phyloP scores from a whole-genome alignment of 208 protist genomes.

The Trypanosoma brucei region DNA sequence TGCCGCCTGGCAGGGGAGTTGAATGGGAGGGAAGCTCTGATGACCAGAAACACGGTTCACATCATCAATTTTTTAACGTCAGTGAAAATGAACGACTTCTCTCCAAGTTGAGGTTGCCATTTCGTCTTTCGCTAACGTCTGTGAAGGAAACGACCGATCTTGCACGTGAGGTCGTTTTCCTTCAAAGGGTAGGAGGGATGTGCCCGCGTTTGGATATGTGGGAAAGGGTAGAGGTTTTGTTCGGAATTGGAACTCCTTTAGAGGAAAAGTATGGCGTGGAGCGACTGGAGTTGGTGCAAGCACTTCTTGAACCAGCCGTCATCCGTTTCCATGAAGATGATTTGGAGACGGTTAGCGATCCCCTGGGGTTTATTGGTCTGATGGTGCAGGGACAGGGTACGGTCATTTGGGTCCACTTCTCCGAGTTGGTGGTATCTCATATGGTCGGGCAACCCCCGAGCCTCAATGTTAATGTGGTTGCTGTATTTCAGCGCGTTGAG shows the following conservation, averaged over 20 bases:
- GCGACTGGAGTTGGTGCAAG: conserved; percentile 8
- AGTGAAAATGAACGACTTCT: conserved; percentile 13
- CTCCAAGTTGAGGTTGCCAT: conserved; percentile 8
- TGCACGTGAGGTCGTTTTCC: conserved; percentile 6
- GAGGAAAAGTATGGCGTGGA: conserved; percentile 13
- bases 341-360: not conserved
- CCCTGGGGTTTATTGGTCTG: conserved; percentile 9
- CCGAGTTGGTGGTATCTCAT: conserved; percentile 6
- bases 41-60: not conserved
- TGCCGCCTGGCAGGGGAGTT: too few species aligned
- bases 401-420: not conserved
- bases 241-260: not conserved
- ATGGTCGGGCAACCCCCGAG: not conserved
- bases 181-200: conserved; percentile 5
- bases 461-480: conserved; percentile 3
- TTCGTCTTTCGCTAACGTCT: conserved; percentile 9
- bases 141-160: not conserved
- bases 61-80: not conserved
- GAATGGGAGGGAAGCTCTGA: too few species aligned
- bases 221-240: conserved; percentile 7
- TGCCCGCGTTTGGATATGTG: conserved; percentile 6
- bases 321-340: not conserved
- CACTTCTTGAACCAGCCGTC: not conserved
- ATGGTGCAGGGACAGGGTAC: not conserved
- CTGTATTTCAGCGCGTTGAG: not conserved